phyloP scores from a whole-genome alignment of 768 basidiomycete species.

The Hysterangium stoloniferum region DNA sequence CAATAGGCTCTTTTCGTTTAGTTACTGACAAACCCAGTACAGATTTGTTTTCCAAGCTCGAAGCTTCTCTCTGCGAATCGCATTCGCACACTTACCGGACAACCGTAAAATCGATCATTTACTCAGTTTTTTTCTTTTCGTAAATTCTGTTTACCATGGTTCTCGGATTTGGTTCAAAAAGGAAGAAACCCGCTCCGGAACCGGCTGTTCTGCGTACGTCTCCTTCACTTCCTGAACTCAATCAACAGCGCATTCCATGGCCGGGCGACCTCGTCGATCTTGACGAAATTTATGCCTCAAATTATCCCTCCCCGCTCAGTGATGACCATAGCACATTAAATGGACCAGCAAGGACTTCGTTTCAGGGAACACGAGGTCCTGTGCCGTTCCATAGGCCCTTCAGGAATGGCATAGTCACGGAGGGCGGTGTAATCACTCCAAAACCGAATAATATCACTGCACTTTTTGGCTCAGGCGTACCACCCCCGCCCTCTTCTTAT shows the following conservation, averaged over 20 bases:
- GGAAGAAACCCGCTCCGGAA: conserved; percentile 21
- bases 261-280: conserved; percentile 77
- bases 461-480: conserved; percentile 33
- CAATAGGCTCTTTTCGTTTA: too few relatives aligned
- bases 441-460: not conserved
- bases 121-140: not conserved
- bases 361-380: conserved; percentile 43
- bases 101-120: too few relatives aligned
- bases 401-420: conserved; percentile 1
- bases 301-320: conserved; percentile 21
- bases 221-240: conserved; percentile 73
- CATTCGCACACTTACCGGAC: too few relatives aligned
- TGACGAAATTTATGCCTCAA: conserved; percentile 19
- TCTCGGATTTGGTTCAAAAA: conserved; percentile 16
- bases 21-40: too few relatives aligned
- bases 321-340: conserved; percentile 29
- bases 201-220: conserved; percentile 54
- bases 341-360: conserved; percentile 68
- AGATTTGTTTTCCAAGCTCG: too few relatives aligned
- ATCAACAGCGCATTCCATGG: conserved; percentile 73
- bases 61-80: too few relatives aligned
- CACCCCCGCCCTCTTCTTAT: conserved; percentile 51
- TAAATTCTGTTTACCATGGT: conserved; percentile 14
- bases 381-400: conserved; percentile 84
- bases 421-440: not conserved